These are phyloP conservation scores for Sugiyamaella lignohabitans DNA, from an alignment of 805 yeast genomes.

Conservation along the genomic window DNA sequence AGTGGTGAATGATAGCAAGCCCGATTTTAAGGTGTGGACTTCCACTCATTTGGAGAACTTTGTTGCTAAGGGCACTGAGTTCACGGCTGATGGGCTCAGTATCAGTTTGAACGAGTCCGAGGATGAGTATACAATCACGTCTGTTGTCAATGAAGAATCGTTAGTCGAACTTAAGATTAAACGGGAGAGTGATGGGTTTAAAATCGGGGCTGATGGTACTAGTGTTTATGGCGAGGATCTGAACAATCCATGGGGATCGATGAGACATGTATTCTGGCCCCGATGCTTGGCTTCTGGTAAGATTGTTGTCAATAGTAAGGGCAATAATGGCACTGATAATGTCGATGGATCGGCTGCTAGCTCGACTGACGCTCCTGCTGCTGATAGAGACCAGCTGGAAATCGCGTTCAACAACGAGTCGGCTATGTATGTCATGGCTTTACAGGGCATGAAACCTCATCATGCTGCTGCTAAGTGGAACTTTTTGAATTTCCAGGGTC, in stretches of 20 bases:
- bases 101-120: constrained; percentile 55
- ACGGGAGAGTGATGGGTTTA: constrained; percentile 68
- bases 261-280: constrained; percentile 98
- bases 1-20: constrained; percentile 45
- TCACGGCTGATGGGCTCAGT: constrained; percentile 61
- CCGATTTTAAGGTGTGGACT: constrained; percentile 67
- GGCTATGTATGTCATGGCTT: constrained; percentile 89
- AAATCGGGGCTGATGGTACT: constrained; percentile 82
- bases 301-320: constrained; percentile 40
- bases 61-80: constrained; percentile 63
- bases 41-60: constrained; percentile 83
- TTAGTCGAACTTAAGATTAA: constrained; percentile 61
- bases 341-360: too few relatives aligned
- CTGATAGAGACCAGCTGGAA: constrained; percentile 6
- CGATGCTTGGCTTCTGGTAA: constrained; percentile 68
- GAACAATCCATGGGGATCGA: constrained; percentile 89
- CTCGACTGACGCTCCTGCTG: too few relatives aligned
- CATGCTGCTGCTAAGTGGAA: constrained; percentile 98
- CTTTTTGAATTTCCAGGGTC: constrained; percentile 81
- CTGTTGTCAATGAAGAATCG: constrained; percentile 56
- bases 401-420: background rate
- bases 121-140: constrained; percentile 42
- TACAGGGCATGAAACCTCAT: constrained; percentile 99
- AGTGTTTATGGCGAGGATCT: constrained; percentile 82
- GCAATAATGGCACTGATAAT: too few relatives aligned